Base-by-base conservation (phyloP, 2,329 filamentous ascomycete species). In the Fusarium neocosmosporiellum region DNA sequence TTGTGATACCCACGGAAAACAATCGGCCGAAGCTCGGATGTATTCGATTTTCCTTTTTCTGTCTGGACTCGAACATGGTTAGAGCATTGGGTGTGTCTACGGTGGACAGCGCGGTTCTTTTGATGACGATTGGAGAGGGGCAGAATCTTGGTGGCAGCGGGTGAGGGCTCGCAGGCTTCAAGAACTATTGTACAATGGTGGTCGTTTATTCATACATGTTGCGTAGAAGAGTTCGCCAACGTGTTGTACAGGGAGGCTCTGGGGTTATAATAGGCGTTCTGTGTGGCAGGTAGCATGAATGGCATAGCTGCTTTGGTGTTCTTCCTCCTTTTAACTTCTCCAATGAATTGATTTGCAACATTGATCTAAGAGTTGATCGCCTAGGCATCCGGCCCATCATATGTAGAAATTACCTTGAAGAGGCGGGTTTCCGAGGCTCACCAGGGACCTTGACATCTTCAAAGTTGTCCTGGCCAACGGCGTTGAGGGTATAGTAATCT, bases 391-490 rank as follows among this genome's bases (percentile, higher is more conserved):
- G 22, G 50, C n/a, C 66, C 14, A 36, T 39, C 20, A 41, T 22
- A 9, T 22, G 33, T 43, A 36, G 8, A 48, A n/a, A 71, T 73
- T 77, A 82, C 68, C 80, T 82, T 34, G 79, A 67, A 50, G 84
- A 81, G 41, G 84, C 78, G n/a, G 85, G 82, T 67, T 87, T 84
- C 58, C 84, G 82, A 55, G 94, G 92, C 60, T 88, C 86, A 80
- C 94, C 93, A 31, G 96, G 96, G 39, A 98, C 92, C 80, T 94
- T 92, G 77, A 98, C 95, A 81, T 99, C 96, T 66, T 95, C 94
- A 85, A 99, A 99, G 75, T 98, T 94, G 83, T 98, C 96, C 84
- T 98, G 96, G 48, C 96, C 94, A 79, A 99, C 93, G 63, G 94
- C 94, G 74, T 87, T 89, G 80, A 99, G 92, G 5, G 89, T 90